Evolutionary conservation across 768 basidiomycete species (phyloP).

Genomic region (Tubosaeta brunneosetosa): DNA sequence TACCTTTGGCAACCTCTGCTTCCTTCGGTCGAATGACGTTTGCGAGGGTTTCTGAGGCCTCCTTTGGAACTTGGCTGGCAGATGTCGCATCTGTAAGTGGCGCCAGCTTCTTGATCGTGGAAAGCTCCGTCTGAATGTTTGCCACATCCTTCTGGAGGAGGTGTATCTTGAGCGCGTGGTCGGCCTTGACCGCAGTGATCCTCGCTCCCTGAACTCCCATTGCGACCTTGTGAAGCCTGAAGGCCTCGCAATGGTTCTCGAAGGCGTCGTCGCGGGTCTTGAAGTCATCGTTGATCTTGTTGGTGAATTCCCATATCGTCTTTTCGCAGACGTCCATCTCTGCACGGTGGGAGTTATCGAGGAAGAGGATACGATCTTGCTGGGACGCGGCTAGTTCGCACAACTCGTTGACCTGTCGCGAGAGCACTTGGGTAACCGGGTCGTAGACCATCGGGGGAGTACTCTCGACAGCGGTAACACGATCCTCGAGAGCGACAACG

Average conservation of each 20-base stretch:
- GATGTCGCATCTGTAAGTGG: neutral
- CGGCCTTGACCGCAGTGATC: constrained; percentile 11
- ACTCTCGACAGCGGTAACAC: constrained; percentile 14
- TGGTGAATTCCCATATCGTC: constrained; percentile 12
- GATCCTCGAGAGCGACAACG: constrained; percentile 15
- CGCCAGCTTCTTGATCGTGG: constrained; percentile 2
- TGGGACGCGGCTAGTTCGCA: constrained; percentile 9
- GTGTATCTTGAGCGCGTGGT: constrained; percentile 13
- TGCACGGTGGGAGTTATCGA: constrained; percentile 8
- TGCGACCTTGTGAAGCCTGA: neutral
- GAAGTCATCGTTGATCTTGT: constrained; percentile 5
- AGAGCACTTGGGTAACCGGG: constrained; percentile 3
- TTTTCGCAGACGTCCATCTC: constrained; percentile 2
- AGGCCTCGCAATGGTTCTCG: constrained; percentile 2
- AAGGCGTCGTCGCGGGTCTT: constrained; percentile 4
- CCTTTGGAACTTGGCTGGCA: constrained; percentile 7
- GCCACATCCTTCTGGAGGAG: constrained; percentile 17
- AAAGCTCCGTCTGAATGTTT: constrained; percentile 5
- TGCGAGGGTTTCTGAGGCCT: neutral
- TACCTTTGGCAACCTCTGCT: constrained; percentile 7
- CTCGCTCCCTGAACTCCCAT: constrained; percentile 15
- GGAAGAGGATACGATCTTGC: constrained; percentile 5
- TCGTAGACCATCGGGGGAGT: neutral
- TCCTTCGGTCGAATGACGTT: neutral
- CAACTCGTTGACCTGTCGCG: constrained; percentile 7